phyloP scores from a whole-genome alignment of 768 basidiomycete genomes.

The Xerocomus spinulosus region DNA sequence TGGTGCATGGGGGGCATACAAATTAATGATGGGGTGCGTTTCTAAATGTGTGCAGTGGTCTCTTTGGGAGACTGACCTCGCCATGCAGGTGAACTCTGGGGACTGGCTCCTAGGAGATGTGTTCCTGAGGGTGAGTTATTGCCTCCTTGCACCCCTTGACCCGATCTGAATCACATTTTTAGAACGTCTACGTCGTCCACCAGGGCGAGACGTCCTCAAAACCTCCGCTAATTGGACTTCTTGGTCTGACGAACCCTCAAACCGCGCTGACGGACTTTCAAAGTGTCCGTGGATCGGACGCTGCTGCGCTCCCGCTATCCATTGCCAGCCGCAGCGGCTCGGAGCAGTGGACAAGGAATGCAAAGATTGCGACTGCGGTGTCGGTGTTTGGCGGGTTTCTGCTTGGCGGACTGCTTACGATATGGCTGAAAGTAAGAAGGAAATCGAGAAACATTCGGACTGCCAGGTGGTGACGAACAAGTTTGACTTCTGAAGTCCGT shows the following conservation, averaged over 20 bases:
- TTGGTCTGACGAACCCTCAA: slow-evolving; percentile 39
- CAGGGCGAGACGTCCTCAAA: slow-evolving; percentile 36
- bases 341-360: slow-evolving; percentile 14
- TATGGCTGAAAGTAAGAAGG: slow-evolving; percentile 11
- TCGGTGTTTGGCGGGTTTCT: slow-evolving; percentile 35
- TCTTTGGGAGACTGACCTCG: slow-evolving; percentile 1
- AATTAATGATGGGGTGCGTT: slow-evolving; percentile 44
- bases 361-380: slow-evolving; percentile 17
- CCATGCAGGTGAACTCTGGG: slow-evolving; percentile 42
- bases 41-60: not conserved
- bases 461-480: slow-evolving; percentile 2
- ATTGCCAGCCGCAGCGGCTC: slow-evolving; percentile 2
- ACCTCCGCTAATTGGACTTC: slow-evolving; percentile 44
- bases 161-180: slow-evolving; percentile 3
- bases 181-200: slow-evolving; percentile 56
- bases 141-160: not conserved
- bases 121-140: slow-evolving; percentile 45
- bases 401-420: slow-evolving; percentile 29
- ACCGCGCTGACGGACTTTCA: slow-evolving; percentile 38
- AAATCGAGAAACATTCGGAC: slow-evolving; percentile 4
- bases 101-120: slow-evolving; percentile 62
- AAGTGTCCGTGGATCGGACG: slow-evolving; percentile 40
- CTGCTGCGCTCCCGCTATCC: slow-evolving; percentile 23
- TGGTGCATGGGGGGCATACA: slow-evolving; percentile 61
- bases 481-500: not conserved